Conservation (phyloP, 1,284 basidiomycete species). For the Irpex sp. region DNA sequence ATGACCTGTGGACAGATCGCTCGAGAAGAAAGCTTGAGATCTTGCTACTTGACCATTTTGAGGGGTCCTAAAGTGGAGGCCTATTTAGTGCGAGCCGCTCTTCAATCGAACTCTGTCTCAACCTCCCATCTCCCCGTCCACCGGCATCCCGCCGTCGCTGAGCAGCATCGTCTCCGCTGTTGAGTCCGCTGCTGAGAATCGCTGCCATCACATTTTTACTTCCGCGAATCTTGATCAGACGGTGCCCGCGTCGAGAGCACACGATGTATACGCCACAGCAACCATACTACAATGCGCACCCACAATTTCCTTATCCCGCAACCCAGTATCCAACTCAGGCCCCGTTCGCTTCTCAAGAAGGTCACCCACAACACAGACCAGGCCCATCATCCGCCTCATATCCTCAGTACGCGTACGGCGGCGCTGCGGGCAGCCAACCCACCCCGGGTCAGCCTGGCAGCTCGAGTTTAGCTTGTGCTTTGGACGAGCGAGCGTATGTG, state of each 20-base stretch:
- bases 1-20: neutral
- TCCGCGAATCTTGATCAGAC: slow-evolving; percentile 9
- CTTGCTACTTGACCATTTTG: neutral
- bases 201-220: neutral
- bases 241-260: neutral
- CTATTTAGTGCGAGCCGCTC: neutral
- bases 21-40: neutral
- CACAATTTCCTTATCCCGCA: slow-evolving; percentile 3
- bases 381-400: neutral
- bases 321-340: neutral
- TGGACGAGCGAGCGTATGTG: neutral
- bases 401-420: neutral
- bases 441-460: neutral
- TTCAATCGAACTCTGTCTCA: neutral
- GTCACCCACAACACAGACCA: neutral
- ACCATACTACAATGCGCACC: neutral
- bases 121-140: neutral
- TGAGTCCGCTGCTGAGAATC: neutral
- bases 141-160: neutral
- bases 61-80: neutral
- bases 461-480: slow-evolving; percentile 10
- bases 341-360: neutral
- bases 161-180: neutral
- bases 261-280: slow-evolving; percentile 1
- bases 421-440: neutral